Conservation (phyloP, 2,329 filamentous ascomycete genomes). For the Fusarium buharicum region DNA sequence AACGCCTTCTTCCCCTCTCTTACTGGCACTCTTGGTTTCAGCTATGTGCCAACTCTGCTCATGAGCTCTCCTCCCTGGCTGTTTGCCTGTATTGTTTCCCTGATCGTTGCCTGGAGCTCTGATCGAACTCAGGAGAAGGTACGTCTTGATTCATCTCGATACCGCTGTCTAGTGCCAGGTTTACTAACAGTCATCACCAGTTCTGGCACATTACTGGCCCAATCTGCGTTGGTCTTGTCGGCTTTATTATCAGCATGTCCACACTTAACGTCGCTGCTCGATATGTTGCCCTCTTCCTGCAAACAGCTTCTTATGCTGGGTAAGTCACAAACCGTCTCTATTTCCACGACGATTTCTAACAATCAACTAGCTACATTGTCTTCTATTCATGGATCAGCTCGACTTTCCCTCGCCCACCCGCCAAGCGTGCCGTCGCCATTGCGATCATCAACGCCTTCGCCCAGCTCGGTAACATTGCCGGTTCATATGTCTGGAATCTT, state of each 20-base stretch:
- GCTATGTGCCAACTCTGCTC: constrained; percentile 62
- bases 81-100: constrained; percentile 65
- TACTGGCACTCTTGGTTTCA: constrained; percentile 63
- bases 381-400: constrained; percentile 68
- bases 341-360: neutral
- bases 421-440: constrained; percentile 69
- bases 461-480: constrained; percentile 68
- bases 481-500: constrained; percentile 70
- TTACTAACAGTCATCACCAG: constrained; percentile 41
- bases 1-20: constrained; percentile 68
- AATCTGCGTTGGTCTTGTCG: constrained; percentile 61
- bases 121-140: constrained; percentile 65
- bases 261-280: constrained; percentile 65
- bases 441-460: constrained; percentile 68
- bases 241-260: constrained; percentile 69
- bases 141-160: constrained; percentile 7
- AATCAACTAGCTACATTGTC: constrained; percentile 56
- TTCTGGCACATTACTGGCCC: constrained; percentile 68
- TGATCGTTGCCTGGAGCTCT: constrained; percentile 64
- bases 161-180: neutral
- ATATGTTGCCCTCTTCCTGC: constrained; percentile 70
- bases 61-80: constrained; percentile 68
- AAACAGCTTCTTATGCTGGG: constrained; percentile 66
- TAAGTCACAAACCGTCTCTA: neutral
- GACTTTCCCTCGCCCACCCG: constrained; percentile 66